phyloP scores from a whole-genome alignment of 306 rosid genomes.

The Morella rubra region DNA sequence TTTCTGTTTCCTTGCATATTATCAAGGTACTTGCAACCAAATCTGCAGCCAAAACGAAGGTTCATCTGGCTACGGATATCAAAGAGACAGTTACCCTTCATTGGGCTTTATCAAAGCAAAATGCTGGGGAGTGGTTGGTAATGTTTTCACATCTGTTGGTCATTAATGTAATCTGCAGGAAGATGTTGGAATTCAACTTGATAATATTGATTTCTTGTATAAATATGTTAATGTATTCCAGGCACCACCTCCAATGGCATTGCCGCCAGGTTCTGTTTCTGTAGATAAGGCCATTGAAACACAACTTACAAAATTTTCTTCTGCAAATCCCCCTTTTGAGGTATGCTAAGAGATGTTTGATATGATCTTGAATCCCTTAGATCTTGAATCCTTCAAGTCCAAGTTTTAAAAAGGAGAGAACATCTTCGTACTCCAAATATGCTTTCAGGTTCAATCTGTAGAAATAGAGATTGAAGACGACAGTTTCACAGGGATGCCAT shows the following conservation, averaged over 20 bases:
- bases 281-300: conserved; percentile 59
- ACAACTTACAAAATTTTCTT: conserved; percentile 46
- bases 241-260: conserved; percentile 73
- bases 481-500: conserved; percentile 72
- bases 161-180: conserved; percentile 17
- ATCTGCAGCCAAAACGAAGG: conserved; percentile 61
- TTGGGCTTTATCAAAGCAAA: conserved; percentile 81
- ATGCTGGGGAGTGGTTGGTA: conserved; percentile 91
- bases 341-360: conserved; percentile 37
- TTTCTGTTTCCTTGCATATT: conserved; percentile 25
- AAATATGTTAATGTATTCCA: conserved; percentile 40
- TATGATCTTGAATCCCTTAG: conserved; percentile 20
- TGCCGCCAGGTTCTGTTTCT: conserved; percentile 73
- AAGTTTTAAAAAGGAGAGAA: conserved; percentile 19
- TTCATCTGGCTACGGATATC: conserved; percentile 78
- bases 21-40: conserved; percentile 76
- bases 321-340: conserved; percentile 51
- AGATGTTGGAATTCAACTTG: conserved; percentile 25
- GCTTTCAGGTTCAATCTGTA: conserved; percentile 70
- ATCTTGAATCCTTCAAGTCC: conserved; percentile 28
- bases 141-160: conserved; percentile 36
- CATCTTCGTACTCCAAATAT: conserved; percentile 23
- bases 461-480: conserved; percentile 70
- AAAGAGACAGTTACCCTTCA: conserved; percentile 67
- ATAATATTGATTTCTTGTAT: conserved; percentile 9